A percentile compares a stretch with the other conserved stretches of the same genome.
Conservation (phyloP, 1,139 yeast genomes). For the Kazachstania sp. region DNA sequence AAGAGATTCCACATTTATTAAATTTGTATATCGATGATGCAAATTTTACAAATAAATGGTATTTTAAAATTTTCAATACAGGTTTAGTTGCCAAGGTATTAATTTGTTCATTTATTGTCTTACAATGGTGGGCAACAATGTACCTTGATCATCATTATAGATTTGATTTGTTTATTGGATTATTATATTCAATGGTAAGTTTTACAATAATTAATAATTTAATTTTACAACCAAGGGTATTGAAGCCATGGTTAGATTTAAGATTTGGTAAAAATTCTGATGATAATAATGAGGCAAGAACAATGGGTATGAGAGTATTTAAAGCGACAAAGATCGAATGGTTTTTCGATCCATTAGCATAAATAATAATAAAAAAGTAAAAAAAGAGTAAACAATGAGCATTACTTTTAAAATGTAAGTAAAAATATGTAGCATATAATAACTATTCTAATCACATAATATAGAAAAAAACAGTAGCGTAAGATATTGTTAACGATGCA, state of each 20-base stretch:
- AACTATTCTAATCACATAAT: not conserved
- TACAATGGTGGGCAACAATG: conserved; percentile 73
- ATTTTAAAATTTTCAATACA: conserved; percentile 18
- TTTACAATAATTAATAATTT: conserved; percentile 36
- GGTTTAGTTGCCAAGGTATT: conserved; percentile 28
- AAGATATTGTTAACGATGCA: no score
- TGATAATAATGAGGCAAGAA: conserved; percentile 33
- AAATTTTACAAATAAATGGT: conserved; percentile 14
- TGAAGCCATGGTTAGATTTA: conserved; percentile 20
- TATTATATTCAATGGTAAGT: conserved; percentile 41
- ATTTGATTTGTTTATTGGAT: conserved; percentile 48
- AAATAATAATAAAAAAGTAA: not conserved
- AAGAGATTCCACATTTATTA: conserved; percentile 3
- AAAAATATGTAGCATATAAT: not conserved
- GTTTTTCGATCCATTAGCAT: conserved; percentile 44
- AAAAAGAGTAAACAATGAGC: not conserved
- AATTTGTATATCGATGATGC: conserved; percentile 14
- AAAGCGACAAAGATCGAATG: conserved; percentile 38
- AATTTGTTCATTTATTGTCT: conserved; percentile 36
- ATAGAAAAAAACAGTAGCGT: no score
- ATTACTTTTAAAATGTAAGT: not conserved
- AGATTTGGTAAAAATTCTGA: conserved; percentile 33
- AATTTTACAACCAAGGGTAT: conserved; percentile 25
- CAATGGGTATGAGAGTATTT: conserved; percentile 56
- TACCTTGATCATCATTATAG: conserved; percentile 68